Conservation (phyloP, 495 filamentous ascomycete species). For the Talaromyces trachyspermus region DNA sequence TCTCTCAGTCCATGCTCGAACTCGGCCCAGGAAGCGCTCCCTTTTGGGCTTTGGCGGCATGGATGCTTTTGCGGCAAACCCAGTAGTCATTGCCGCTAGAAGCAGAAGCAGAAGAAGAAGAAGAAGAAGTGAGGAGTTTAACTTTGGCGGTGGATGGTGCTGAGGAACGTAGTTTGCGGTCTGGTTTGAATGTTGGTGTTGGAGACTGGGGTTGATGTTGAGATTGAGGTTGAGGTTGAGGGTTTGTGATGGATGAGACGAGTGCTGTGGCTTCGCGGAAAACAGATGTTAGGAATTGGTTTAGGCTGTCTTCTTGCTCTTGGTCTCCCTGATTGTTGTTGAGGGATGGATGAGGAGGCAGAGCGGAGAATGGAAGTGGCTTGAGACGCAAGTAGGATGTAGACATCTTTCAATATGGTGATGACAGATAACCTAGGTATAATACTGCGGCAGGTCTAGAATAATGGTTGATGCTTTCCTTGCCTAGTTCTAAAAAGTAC, state of each 20-base stretch:
- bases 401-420: neutral
- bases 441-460: too few relatives aligned
- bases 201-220: neutral
- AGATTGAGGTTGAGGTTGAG: neutral
- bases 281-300: slow-evolving; percentile 21
- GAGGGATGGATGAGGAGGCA: slow-evolving; percentile 27
- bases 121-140: slow-evolving; percentile 31
- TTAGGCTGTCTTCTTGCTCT: slow-evolving; percentile 16
- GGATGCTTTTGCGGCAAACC: slow-evolving; percentile 59
- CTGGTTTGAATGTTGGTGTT: slow-evolving; percentile 20
- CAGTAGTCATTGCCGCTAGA: slow-evolving; percentile 44
- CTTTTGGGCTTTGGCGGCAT: slow-evolving; percentile 46
- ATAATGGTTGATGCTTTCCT: too few relatives aligned
- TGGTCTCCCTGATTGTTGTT: slow-evolving; percentile 2
- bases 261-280: slow-evolving; percentile 52
- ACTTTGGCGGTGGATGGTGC: slow-evolving; percentile 38
- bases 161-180: slow-evolving; percentile 25
- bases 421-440: too few relatives aligned
- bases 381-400: neutral
- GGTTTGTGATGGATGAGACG: slow-evolving; percentile 38
- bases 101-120: neutral
- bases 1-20: slow-evolving; percentile 53
- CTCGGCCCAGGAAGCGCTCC: slow-evolving; percentile 59
- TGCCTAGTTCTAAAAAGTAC: too few relatives aligned
- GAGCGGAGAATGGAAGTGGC: slow-evolving; percentile 23